Conservation (phyloP, 169 alveolate species). For the Cryptosporidium muris region DNA sequence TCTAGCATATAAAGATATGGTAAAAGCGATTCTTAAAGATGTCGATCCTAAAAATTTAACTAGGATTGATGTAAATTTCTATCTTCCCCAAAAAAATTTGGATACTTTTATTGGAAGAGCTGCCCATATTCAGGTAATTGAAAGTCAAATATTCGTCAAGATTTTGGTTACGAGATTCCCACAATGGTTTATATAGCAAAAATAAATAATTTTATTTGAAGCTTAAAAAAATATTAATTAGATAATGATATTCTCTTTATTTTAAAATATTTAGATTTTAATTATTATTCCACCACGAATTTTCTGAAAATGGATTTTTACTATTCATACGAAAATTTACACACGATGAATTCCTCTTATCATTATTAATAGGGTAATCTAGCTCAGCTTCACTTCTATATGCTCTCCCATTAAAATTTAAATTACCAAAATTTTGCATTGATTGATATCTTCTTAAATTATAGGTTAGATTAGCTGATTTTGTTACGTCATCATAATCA, state of each 20-base stretch:
- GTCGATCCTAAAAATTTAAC: conserved; percentile 77
- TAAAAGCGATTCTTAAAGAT: conserved; percentile 78
- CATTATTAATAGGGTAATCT: too few species aligned
- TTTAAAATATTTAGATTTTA: too few species aligned
- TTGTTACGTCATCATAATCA: too few species aligned
- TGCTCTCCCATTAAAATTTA: too few species aligned
- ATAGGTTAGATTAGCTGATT: too few species aligned
- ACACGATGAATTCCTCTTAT: too few species aligned
- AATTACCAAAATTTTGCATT: too few species aligned
- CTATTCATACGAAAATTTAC: too few species aligned
- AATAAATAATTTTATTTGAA: conserved; percentile 28
- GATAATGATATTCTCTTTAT: not conserved
- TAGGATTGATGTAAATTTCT: conserved; percentile 89
- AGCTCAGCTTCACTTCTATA: too few species aligned
- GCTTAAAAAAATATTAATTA: not conserved
- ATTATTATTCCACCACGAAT: too few species aligned
- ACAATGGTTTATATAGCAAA: conserved; percentile 78
- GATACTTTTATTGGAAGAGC: conserved; percentile 93
- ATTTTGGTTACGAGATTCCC: conserved; percentile 85
- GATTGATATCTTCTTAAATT: too few species aligned
- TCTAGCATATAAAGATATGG: conserved; percentile 83
- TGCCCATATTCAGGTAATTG: conserved; percentile 93
- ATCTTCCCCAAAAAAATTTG: conserved; percentile 83
- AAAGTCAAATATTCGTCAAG: conserved; percentile 88
- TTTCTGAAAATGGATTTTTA: too few species aligned